phyloP scores from a whole-genome alignment of 768 basidiomycete species.

The Cystobasidium ongulense region DNA sequence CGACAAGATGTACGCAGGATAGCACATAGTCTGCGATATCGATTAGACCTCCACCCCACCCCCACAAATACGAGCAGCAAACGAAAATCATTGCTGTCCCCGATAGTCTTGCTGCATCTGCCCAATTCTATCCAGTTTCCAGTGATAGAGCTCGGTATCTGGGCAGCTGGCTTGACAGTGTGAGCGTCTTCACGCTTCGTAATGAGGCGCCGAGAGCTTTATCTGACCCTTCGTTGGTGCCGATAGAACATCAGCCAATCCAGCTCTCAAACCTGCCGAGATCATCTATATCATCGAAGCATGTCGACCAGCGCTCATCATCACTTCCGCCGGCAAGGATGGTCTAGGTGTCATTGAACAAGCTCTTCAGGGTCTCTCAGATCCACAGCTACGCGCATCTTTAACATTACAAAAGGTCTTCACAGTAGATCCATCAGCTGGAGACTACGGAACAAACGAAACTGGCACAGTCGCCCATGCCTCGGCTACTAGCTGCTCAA shows the following conservation, averaged over 20 bases:
- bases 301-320: constrained; percentile 38
- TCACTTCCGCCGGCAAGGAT: constrained; percentile 35
- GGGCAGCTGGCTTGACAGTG: constrained; percentile 32
- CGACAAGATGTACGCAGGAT: constrained; percentile 1
- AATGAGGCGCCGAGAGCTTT: too few species aligned
- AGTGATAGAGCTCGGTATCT: constrained; percentile 39
- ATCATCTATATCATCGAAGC: constrained; percentile 39
- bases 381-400: constrained; percentile 22
- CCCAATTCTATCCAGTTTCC: constrained; percentile 41
- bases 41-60: constrained; percentile 4
- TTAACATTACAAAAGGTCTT: constrained; percentile 27
- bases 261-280: constrained; percentile 40
- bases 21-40: constrained; percentile 15
- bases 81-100: constrained; percentile 32
- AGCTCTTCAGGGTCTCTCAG: constrained; percentile 31
- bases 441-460: constrained; percentile 36
- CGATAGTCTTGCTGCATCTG: constrained; percentile 39
- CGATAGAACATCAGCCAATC: constrained; percentile 41
- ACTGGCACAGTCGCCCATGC: neutral
- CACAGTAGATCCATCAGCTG: constrained; percentile 34
- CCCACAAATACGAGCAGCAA: neutral
- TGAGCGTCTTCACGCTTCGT: neutral
- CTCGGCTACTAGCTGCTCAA: neutral
- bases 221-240: too few species aligned
- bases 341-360: constrained; percentile 34